Evolutionary conservation across 805 yeast species (phyloP), one percentile per base, ranked within the genome.

Genomic region (Maudiozyma saulgeensis): DNA sequence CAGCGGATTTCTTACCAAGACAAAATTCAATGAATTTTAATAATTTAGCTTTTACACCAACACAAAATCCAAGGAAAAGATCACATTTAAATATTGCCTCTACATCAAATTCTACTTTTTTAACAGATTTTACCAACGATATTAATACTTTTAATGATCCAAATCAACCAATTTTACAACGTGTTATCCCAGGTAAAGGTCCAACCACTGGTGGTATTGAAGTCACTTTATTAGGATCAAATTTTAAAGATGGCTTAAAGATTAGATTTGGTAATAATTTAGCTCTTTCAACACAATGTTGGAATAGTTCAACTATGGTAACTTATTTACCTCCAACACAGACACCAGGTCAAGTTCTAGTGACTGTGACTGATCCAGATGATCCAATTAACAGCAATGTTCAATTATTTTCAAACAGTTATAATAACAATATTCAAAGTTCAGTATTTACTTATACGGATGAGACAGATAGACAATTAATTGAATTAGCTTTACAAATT

Each of bases 201-300:
- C 96, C 97, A 9, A 78, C 89, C 12, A 77, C 96, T 54, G 99
- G 99, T 56, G 99, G 99, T 16, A 83, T 90, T 41, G 99, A 93
- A 65, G 87, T 93, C 7, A 93, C 99, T 0, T 70, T 93, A 45
- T 71, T 93, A 42, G 99, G 99, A 2, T 76, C 82, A 45, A 86
- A 88, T 51, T 93, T 93, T 73, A 80, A 82, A 48, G 85, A 84
- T 16, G 96, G 95, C 0, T 70, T 91, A 50, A 72, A 73, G 23
- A 96, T 91, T 15, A 84, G 84, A 67, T 93, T 93, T 68, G 99
- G 99, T 34, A 80, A 83, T 12, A 81, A 81, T 61, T 71, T 76
- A 51, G 88, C 93, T 0, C 67, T 86, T 32, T 84, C 93, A 3
- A 88, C 97, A 0, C 96, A 89, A 61, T 90, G 96, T 67, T 93